Conservation (phyloP, 2,329 filamentous ascomycete species). For the Xylariaceae sp. region DNA sequence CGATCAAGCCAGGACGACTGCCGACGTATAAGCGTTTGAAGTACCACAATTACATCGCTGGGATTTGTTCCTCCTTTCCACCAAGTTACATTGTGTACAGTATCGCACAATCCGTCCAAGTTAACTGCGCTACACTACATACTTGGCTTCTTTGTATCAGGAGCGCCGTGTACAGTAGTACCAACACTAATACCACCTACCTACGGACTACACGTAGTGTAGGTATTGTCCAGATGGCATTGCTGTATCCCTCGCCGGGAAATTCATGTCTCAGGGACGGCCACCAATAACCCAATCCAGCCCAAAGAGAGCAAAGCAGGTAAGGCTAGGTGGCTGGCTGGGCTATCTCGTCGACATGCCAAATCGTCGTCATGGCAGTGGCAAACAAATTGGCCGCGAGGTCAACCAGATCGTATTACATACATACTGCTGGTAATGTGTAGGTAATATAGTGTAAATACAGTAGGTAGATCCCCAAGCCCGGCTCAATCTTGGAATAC, state of each 20-base stretch:
- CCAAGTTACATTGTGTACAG: too few relatives aligned
- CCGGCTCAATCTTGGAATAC: slow-evolving; percentile 4
- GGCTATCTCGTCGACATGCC: neutral
- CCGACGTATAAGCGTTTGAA: neutral
- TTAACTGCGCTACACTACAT: too few relatives aligned
- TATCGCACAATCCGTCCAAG: too few relatives aligned
- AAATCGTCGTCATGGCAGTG: neutral
- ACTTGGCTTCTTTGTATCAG: too few relatives aligned
- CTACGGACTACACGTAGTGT: too few relatives aligned
- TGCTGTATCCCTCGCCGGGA: slow-evolving; percentile 9
- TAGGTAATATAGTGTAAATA: too few relatives aligned
- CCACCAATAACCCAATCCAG: slow-evolving; percentile 5
- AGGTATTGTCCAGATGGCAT: neutral
- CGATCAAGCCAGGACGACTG: neutral
- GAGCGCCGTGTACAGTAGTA: too few relatives aligned
- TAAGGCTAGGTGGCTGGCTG: too few relatives aligned
- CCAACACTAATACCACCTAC: too few relatives aligned
- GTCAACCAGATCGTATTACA: slow-evolving; percentile 11
- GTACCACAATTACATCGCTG: neutral
- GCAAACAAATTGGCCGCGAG: slow-evolving; percentile 11
- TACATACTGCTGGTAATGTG: too few relatives aligned
- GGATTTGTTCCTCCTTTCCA: neutral
- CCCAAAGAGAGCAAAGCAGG: neutral
- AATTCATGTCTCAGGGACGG: neutral
- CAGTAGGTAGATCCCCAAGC: too few relatives aligned